Conservation (phyloP, 2,329 filamentous ascomycete species). For the Diaporthe nobilis region DNA sequence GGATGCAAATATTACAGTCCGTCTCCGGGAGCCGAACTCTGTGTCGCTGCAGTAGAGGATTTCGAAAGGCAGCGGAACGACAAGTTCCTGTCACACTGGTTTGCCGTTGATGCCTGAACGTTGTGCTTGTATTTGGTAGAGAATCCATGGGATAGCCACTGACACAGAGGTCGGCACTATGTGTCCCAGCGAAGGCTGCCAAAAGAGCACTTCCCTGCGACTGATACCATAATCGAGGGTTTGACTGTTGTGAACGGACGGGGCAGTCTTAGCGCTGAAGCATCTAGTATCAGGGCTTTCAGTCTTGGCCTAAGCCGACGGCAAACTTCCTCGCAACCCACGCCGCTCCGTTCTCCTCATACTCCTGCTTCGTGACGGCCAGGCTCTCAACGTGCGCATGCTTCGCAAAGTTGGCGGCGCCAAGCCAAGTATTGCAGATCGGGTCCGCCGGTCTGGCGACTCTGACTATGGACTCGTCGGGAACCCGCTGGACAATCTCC, state of each 20-base stretch:
- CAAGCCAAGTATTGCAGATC: conserved; percentile 86
- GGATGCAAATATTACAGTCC: too few relatives aligned
- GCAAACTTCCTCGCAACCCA: conserved; percentile 83
- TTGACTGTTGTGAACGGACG: not conserved
- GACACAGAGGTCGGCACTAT: not conserved
- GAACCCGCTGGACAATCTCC: conserved; percentile 80
- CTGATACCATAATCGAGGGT: too few relatives aligned
- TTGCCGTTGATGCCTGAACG: too few relatives aligned
- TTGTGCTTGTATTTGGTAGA: too few relatives aligned
- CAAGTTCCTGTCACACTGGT: too few relatives aligned
- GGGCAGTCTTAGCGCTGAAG: not conserved
- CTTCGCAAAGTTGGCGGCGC: conserved; percentile 82
- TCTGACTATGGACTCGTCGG: conserved; percentile 83
- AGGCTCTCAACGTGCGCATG: conserved; percentile 77
- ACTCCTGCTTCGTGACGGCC: conserved; percentile 89
- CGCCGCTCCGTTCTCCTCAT: conserved; percentile 84
- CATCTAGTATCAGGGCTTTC: not conserved
- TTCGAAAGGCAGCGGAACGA: too few relatives aligned
- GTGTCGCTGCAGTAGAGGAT: too few relatives aligned
- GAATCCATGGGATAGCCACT: not conserved
- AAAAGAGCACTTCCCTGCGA: not conserved
- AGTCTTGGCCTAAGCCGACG: conserved; percentile 50
- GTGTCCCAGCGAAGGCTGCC: not conserved
- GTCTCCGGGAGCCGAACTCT: too few relatives aligned
- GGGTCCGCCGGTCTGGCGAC: conserved; percentile 80